These are phyloP conservation scores for Dendryphion nanum DNA, from an alignment of 2,329 filamentous ascomycete genomes.

Conservation along the genomic window DNA sequence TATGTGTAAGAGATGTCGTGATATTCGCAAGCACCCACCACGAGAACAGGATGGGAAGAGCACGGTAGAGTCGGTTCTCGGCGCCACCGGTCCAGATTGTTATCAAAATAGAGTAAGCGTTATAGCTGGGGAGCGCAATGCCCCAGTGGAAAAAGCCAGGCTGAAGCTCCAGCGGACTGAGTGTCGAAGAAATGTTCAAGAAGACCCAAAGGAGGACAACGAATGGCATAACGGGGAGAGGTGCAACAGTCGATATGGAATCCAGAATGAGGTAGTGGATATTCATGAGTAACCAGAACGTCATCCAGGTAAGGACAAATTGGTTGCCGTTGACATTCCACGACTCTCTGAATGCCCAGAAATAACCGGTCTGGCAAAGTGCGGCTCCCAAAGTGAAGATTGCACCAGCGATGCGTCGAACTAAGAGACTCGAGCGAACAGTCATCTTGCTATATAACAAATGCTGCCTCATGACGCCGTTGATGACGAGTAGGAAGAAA, in stretches of 20 bases:
- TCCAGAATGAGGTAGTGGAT: constrained; percentile 48
- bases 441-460: constrained; percentile 19
- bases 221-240: constrained; percentile 44
- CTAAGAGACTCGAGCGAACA: constrained; percentile 15
- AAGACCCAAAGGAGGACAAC: constrained; percentile 47
- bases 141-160: constrained; percentile 44
- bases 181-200: constrained; percentile 43
- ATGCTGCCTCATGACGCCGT: constrained; percentile 42
- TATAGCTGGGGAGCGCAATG: constrained; percentile 43
- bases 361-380: constrained; percentile 40
- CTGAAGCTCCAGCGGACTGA: constrained; percentile 45
- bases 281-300: constrained; percentile 46
- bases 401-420: constrained; percentile 36
- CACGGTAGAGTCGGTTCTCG: constrained; percentile 39
- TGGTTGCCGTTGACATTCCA: constrained; percentile 44
- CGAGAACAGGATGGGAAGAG: constrained; percentile 45
- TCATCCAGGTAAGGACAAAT: constrained; percentile 46
- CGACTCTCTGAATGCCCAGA: constrained; percentile 45
- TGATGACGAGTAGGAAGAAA: constrained; percentile 48
- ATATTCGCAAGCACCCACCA: constrained; percentile 35
- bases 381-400: constrained; percentile 43
- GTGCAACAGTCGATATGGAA: constrained; percentile 43
- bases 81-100: constrained; percentile 48
- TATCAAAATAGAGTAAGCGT: constrained; percentile 42
- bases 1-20: constrained; percentile 15